A percentile compares a stretch with the other conserved stretches of the same genome.
phyloP scores from a whole-genome alignment of 2,329 filamentous ascomycete genomes.

The Sclerotinia spermophila region DNA sequence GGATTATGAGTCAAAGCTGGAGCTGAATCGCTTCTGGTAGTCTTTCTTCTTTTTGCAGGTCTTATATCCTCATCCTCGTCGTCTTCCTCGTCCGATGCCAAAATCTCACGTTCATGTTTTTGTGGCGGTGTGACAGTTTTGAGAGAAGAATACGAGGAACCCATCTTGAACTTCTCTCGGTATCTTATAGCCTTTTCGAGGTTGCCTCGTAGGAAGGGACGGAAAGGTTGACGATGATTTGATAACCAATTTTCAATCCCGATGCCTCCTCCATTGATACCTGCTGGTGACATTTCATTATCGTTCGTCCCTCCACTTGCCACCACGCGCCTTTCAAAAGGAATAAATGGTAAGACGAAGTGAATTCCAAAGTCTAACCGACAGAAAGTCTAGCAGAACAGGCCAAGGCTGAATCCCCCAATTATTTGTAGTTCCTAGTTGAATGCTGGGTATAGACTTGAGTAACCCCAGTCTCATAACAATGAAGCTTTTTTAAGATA shows the following conservation, averaged over 20 bases:
- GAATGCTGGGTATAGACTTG: not conserved
- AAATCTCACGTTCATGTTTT: constrained; percentile 12
- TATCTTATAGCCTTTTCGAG: constrained; percentile 24
- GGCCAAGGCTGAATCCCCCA: not conserved
- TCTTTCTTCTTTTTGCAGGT: constrained; percentile 31
- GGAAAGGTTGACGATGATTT: constrained; percentile 16
- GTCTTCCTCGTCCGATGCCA: constrained; percentile 26
- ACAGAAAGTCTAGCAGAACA: not conserved
- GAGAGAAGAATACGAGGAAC: constrained; percentile 25
- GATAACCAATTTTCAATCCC: constrained; percentile 18
- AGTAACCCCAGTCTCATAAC: not conserved
- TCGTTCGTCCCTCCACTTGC: constrained; percentile 5
- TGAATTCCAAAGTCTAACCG: not conserved
- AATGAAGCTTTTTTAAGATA: not conserved
- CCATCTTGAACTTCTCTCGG: constrained; percentile 24
- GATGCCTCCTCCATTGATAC: constrained; percentile 23
- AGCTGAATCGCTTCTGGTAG: not conserved
- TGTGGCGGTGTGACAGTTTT: constrained; percentile 13
- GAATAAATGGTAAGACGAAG: not conserved
- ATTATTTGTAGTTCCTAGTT: not conserved
- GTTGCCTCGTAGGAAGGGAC: constrained; percentile 28
- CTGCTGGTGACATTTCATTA: constrained; percentile 26
- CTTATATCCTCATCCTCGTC: constrained; percentile 29
- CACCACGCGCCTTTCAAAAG: not conserved
- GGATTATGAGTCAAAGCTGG: not conserved